Percentiles rank a stretch among this genome's conserved stretches.
Conservation (phyloP, 1,139 yeast species). For the Taphrina communis region DNA sequence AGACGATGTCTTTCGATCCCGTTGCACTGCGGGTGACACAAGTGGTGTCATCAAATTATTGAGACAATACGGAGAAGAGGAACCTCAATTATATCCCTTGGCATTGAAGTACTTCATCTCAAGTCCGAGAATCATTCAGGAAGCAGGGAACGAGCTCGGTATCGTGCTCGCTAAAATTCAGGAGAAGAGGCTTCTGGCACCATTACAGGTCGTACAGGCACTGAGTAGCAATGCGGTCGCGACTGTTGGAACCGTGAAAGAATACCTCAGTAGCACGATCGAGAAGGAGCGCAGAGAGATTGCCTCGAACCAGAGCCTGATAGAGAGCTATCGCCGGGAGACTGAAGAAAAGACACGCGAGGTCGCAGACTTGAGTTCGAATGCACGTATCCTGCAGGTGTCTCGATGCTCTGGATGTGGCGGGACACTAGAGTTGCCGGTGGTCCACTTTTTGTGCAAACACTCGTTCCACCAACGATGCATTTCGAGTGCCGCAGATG, state of each 20-base stretch:
- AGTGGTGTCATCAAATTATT: slow-evolving; percentile 63
- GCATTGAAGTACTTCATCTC: slow-evolving; percentile 73
- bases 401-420: slow-evolving; percentile 75
- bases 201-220: slow-evolving; percentile 75
- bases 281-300: slow-evolving; percentile 69
- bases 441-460: slow-evolving; percentile 81
- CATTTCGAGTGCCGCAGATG: slow-evolving; percentile 49
- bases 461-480: slow-evolving; percentile 91
- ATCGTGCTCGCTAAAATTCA: slow-evolving; percentile 63
- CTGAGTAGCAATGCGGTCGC: slow-evolving; percentile 69
- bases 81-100: slow-evolving; percentile 68
- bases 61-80: slow-evolving; percentile 64
- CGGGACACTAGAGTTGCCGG: slow-evolving; percentile 73
- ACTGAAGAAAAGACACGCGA: slow-evolving; percentile 62
- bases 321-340: slow-evolving; percentile 72
- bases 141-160: slow-evolving; percentile 60
- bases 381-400: slow-evolving; percentile 66
- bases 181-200: slow-evolving; percentile 64
- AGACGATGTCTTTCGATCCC: slow-evolving; percentile 69
- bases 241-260: slow-evolving; percentile 74
- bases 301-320: slow-evolving; percentile 67
- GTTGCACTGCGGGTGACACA: slow-evolving; percentile 65
- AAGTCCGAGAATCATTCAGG: slow-evolving; percentile 59
- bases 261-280: slow-evolving; percentile 68
- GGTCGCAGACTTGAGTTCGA: slow-evolving; percentile 59